Percentiles rank a stretch among this genome's conserved stretches.
These are phyloP conservation scores for Nakaseomyces nivariensis DNA, from an alignment of 1,139 yeast species.

Conservation along the genomic window DNA sequence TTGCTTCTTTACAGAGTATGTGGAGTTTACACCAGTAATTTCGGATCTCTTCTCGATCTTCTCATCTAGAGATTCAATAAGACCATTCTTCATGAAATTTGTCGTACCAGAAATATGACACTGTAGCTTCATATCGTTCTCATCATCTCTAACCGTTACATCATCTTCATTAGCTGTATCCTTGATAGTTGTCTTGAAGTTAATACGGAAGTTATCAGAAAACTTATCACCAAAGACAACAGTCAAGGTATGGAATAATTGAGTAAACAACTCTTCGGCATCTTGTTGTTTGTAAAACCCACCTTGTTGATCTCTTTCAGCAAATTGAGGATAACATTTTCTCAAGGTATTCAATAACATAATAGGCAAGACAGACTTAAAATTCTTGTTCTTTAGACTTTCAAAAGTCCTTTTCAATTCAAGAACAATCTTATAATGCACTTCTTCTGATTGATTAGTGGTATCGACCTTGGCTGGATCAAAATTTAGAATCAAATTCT, in stretches of 20 bases:
- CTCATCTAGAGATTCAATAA: conserved; percentile 65
- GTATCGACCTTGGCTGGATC: conserved; percentile 9
- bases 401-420: conserved; percentile 33
- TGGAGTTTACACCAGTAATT: conserved; percentile 58
- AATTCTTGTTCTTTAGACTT: conserved; percentile 36
- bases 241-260: conserved; percentile 49
- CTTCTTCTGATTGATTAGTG: conserved; percentile 20
- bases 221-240: conserved; percentile 37
- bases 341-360: conserved; percentile 56
- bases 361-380: conserved; percentile 46
- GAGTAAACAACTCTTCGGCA: conserved; percentile 93
- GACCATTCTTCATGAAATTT: conserved; percentile 82
- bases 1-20: conserved; percentile 56
- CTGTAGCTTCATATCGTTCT: conserved; percentile 59
- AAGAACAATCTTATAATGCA: conserved; percentile 30
- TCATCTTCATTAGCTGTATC: conserved; percentile 45
- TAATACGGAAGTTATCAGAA: conserved; percentile 54
- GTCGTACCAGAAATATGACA: conserved; percentile 85
- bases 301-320: conserved; percentile 51
- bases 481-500: conserved; percentile 23
- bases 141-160: conserved; percentile 47
- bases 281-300: conserved; percentile 91
- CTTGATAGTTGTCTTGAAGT: conserved; percentile 52
- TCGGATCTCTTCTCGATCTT: conserved; percentile 68
- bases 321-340: conserved; percentile 75